Base-by-base conservation (phyloP, 768 basidiomycete species). In the Xerocomus spinulosus region DNA sequence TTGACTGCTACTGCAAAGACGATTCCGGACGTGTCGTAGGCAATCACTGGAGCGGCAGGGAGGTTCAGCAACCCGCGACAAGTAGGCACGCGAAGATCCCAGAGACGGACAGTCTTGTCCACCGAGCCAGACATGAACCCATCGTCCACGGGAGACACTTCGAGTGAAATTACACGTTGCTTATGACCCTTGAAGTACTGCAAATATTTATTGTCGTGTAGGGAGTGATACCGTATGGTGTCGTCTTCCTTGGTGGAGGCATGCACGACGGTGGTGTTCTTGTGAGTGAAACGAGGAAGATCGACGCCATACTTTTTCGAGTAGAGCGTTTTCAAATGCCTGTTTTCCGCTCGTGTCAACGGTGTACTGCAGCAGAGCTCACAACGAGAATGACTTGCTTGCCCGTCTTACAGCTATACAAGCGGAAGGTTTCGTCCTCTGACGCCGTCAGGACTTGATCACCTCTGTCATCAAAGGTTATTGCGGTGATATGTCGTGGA, bases 231-330 rank as follows among this genome's bases (percentile, higher is more conserved):
- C 37, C 96, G 82, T 55, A 98, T 80, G 0, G 88, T 92, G 63
- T 97, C 91, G 66, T 97, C 90, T 66, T 88, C 89, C 65, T 95
- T 97, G 15, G 94, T 97, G 5, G 91, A 94, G 8, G 94, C 88
- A 60, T 97, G 83, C 3, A 98, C 63, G 39, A 97, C 85, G 3
- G 85, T 81, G 0, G 83, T 81, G 55, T 80, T 84, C 63, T 88
- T 89, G 72, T 98, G 96, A 0, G 95, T 97, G 60, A 97, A 96
- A 3, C 95, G 82, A 18, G 93, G 91, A 17, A 94, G 78, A 67
- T 95, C 91, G 37, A 93, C 87, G 1, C 96, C 96, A 66, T 98
- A 99, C 67, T 99, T 99, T 69, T 94, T 93, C 0, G 94, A 97
- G 58, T 85, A 81, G 3, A 93, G 68, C 1, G 83, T 85, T 68